These are phyloP conservation scores for Apophysomyces elegans DNA, from an alignment of 371 early-diverging fungal genomes.

Conservation along the genomic window DNA sequence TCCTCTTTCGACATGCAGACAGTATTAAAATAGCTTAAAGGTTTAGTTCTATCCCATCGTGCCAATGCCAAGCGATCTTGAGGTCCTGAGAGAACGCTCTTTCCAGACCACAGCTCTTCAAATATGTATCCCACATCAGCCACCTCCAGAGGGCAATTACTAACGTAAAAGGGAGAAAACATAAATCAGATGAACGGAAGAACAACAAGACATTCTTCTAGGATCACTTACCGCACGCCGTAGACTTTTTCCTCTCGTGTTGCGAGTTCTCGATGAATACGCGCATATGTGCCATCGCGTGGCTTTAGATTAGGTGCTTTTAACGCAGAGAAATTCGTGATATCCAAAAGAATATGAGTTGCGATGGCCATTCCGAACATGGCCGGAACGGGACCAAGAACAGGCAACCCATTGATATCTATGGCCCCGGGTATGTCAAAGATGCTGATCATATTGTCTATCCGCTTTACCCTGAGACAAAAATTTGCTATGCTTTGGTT, in stretches of 20 bases:
- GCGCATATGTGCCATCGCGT: slow-evolving; percentile 72
- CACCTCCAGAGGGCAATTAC: slow-evolving; percentile 45
- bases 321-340: slow-evolving; percentile 72
- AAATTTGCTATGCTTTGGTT: slow-evolving; percentile 72
- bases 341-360: slow-evolving; percentile 78
- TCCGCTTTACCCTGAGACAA: slow-evolving; percentile 50
- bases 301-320: slow-evolving; percentile 77
- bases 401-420: slow-evolving; percentile 61
- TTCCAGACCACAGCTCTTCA: slow-evolving; percentile 86
- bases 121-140: slow-evolving; percentile 80
- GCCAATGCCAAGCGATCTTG: slow-evolving; percentile 73
- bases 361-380: slow-evolving; percentile 93
- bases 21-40: slow-evolving; percentile 71
- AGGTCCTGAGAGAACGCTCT: slow-evolving; percentile 72
- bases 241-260: slow-evolving; percentile 63
- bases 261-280: slow-evolving; percentile 76
- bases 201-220: background rate
- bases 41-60: slow-evolving; percentile 74
- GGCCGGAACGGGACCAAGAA: slow-evolving; percentile 87
- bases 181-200: background rate
- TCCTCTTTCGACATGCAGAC: slow-evolving; percentile 80
- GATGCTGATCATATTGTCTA: too few relatives aligned
- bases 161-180: background rate
- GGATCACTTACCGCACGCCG: slow-evolving; percentile 41
- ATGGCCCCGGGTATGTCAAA: slow-evolving; percentile 54